These are phyloP conservation scores for Cladosporium phlei DNA, from an alignment of 2,329 filamentous ascomycete species.

Conservation along the genomic window DNA sequence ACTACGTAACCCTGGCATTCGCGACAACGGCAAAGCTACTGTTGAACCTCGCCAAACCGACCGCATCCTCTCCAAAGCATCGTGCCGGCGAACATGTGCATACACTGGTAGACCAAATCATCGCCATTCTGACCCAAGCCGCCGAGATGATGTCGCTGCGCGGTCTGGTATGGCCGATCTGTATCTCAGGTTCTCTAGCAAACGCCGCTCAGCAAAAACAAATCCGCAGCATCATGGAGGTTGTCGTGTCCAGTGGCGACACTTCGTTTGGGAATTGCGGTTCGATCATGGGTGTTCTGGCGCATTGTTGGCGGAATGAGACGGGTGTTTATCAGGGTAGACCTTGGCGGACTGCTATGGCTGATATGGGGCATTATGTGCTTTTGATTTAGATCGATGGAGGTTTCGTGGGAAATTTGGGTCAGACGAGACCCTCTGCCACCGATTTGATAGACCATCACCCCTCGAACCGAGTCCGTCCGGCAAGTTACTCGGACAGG, in stretches of 20 bases:
- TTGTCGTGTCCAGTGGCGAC: not conserved
- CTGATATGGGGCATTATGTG: not conserved
- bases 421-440: conserved; percentile 5
- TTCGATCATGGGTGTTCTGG: not conserved
- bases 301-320: not conserved
- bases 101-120: not conserved
- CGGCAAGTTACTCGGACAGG: no score
- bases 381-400: not conserved
- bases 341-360: not conserved
- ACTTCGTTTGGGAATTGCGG: conserved; percentile 1
- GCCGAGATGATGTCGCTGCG: not conserved
- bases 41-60: no score
- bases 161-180: not conserved
- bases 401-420: no score
- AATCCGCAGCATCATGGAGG: not conserved
- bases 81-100: not conserved
- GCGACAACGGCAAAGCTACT: no score
- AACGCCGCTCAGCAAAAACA: not conserved
- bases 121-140: not conserved
- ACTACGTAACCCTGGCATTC: no score
- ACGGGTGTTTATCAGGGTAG: no score
- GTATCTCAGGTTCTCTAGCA: not conserved
- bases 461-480: no score
- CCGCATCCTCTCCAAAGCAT: not conserved
- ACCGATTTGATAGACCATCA: no score